Evolutionary conservation across 2,329 filamentous ascomycete species (phyloP).

Genomic region (Diaporthe humulicola): DNA sequence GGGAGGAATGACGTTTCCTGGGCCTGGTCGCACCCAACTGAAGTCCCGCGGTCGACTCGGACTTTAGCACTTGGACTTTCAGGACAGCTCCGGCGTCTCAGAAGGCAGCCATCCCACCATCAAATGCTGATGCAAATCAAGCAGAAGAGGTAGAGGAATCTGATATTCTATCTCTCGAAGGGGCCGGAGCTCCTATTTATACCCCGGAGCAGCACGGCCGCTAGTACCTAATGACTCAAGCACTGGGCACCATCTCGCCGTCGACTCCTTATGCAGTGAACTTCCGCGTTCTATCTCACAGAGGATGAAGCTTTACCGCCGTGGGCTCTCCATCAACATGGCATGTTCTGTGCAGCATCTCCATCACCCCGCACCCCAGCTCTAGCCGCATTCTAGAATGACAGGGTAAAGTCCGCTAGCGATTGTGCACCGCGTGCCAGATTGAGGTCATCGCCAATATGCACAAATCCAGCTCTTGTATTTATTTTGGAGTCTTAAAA

Average conservation of each 20-base stretch:
- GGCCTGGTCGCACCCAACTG: background rate
- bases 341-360: background rate
- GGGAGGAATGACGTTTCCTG: slow-evolving; percentile 19
- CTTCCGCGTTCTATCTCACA: slow-evolving; percentile 49
- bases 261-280: background rate
- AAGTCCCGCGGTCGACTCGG: slow-evolving; percentile 21
- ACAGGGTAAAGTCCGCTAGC: background rate
- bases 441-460: slow-evolving; percentile 6
- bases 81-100: slow-evolving; percentile 39
- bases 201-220: slow-evolving; percentile 42
- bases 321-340: background rate
- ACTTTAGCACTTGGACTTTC: slow-evolving; percentile 38
- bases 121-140: slow-evolving; percentile 35
- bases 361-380: slow-evolving; percentile 16
- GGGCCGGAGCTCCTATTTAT: slow-evolving; percentile 52
- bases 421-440: background rate
- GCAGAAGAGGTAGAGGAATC: slow-evolving; percentile 37
- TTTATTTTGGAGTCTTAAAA: background rate
- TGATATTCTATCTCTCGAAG: slow-evolving; percentile 28
- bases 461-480: background rate
- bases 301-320: background rate
- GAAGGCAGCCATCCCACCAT: slow-evolving; percentile 39
- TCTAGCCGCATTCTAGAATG: background rate
- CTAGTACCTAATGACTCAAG: slow-evolving; percentile 38
- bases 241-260: slow-evolving; percentile 11